Base-by-base conservation (phyloP, 2,329 filamentous ascomycete genomes). In the Diaporthe eres region DNA sequence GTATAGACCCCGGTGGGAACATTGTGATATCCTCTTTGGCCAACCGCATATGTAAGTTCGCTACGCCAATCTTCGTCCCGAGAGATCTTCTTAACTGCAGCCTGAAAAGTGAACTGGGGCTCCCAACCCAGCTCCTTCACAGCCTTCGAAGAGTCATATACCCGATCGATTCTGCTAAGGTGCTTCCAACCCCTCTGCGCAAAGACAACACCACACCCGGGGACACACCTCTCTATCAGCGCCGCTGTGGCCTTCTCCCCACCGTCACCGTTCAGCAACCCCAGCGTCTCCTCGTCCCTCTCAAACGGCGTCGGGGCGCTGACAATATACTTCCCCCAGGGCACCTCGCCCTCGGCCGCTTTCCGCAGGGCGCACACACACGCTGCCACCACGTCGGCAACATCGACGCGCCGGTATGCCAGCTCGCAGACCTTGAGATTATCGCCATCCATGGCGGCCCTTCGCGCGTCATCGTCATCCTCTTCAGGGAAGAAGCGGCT, bases 341-440 rank as follows among this genome's bases (percentile, higher is more conserved):
- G 72, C 2, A 86, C 77, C 2, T 78, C 76, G 2, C 61, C 61
- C 7, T n/a, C 72, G 2, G 57, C 68, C 1, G 84, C 85, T 55
- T 77, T 82, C 3, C 74, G 44, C 85, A 86, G 83, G 12, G 83
- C 86, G 47, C 83, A 85, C 3, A 83, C 81, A 17, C 85, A 83
- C 0, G 86, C 87, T 2, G 78, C 79, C 6, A 87, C 87, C 3
- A 87, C 82, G 63, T 88, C 87, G 37, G 83, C 82, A 1, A 88
- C 81, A 74, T 88, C 87, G 42, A 82, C 84, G 37, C 87, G 80
- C 5, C 87, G 84, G 67, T 88, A 86, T 0, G 86, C 83, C 72
- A 88, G 80, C 79, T 88, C 87, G n/a, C 87, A 79, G 9, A 88
- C 84, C 77, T 88, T 88, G 57, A 88, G 82, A 76, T 88, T 88